Evolutionary conservation across 352 stramenopile genomes (phyloP).

Genomic region (Phytophthora parvispora): DNA sequence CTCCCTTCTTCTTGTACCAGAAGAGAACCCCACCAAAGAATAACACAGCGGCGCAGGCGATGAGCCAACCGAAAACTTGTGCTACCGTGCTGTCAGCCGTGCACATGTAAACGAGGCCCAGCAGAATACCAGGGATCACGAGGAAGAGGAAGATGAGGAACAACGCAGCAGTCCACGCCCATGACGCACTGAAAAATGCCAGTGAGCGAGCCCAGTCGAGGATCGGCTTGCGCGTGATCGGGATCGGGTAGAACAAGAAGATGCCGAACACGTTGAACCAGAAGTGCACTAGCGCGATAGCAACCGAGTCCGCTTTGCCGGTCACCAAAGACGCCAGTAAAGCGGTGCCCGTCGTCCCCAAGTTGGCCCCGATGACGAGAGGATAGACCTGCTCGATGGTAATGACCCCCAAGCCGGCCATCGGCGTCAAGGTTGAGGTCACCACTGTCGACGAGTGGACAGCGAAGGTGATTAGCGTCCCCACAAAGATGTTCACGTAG

Average conservation of each 20-base stretch:
- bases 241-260: conserved; percentile 92
- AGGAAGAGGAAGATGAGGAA: conserved; percentile 62
- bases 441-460: conserved; percentile 93
- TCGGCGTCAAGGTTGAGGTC: conserved; percentile 87
- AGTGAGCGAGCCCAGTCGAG: conserved; percentile 71
- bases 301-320: conserved; percentile 71
- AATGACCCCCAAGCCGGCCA: conserved; percentile 92
- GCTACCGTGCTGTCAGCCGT: conserved; percentile 27
- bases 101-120: conserved; percentile 61
- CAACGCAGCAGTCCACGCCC: conserved; percentile 49
- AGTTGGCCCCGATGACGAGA: conserved; percentile 91
- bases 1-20: conserved; percentile 53
- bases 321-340: conserved; percentile 88
- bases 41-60: conserved; percentile 25
- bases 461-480: conserved; percentile 79
- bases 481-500: conserved; percentile 89
- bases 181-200: conserved; percentile 63
- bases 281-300: conserved; percentile 91
- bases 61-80: conserved; percentile 38
- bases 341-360: conserved; percentile 90
- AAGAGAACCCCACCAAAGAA: conserved; percentile 15
- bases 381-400: conserved; percentile 90
- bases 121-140: conserved; percentile 47
- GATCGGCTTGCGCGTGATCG: conserved; percentile 83
- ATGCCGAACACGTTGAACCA: conserved; percentile 94